Conservation (phyloP, 1,139 yeast species). For the Candida tunisiensis region DNA sequence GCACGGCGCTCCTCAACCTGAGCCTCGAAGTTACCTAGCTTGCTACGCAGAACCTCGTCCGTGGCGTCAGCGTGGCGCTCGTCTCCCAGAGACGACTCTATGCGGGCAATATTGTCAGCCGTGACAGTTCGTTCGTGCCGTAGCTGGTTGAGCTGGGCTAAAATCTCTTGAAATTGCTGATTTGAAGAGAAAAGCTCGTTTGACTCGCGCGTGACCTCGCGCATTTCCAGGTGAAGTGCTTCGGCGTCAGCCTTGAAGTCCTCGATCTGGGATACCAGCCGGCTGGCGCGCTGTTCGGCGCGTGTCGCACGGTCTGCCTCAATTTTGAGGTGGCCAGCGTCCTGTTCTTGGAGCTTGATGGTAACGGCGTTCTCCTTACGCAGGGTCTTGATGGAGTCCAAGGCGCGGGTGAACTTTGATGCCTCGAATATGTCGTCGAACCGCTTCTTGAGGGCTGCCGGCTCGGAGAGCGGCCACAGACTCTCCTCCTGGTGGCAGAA, state of each 20-base stretch:
- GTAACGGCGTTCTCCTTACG: constrained; percentile 66
- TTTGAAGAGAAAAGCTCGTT: constrained; percentile 55
- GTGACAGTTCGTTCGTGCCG: constrained; percentile 29
- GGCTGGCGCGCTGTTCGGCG: constrained; percentile 31
- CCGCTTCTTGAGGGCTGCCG: constrained; percentile 71
- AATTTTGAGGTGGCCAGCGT: constrained; percentile 54
- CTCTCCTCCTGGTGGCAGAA: constrained; percentile 98
- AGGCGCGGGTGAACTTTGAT: constrained; percentile 76
- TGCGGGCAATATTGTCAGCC: constrained; percentile 31
- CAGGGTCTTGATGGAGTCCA: constrained; percentile 60
- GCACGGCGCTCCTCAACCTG: constrained; percentile 25
- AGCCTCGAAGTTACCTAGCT: constrained; percentile 37
- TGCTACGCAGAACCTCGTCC: constrained; percentile 31
- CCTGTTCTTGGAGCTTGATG: constrained; percentile 58
- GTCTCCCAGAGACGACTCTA: constrained; percentile 28
- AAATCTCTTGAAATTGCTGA: constrained; percentile 63
- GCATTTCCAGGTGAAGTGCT: constrained; percentile 31
- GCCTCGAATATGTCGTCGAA: constrained; percentile 97
- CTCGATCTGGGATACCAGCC: constrained; percentile 29
- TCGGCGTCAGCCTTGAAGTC: constrained; percentile 33
- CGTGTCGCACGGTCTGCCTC: constrained; percentile 62
- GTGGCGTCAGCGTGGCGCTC: constrained; percentile 29
- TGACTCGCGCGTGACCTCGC: constrained; percentile 37
- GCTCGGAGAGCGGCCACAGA: constrained; percentile 85
- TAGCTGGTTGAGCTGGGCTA: constrained; percentile 47